Conservation (phyloP, 495 filamentous ascomycete genomes). For the Pyrenula aspistea region DNA sequence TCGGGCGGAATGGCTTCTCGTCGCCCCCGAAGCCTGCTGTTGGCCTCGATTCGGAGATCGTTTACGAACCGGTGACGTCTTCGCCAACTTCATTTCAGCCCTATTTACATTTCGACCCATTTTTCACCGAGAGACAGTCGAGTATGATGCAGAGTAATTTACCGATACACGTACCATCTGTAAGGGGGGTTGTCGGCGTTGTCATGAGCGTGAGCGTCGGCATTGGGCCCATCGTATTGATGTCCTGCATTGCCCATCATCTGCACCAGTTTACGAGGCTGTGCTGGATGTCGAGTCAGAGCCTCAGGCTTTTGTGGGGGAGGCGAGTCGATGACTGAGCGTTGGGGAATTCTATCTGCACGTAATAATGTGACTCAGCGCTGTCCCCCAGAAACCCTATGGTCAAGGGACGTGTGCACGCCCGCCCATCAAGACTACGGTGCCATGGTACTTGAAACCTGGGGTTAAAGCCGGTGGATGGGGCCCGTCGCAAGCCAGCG, state of each 20-base stretch:
- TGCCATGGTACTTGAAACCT: background rate
- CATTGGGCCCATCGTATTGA: background rate
- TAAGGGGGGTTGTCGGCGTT: background rate
- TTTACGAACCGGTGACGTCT: background rate
- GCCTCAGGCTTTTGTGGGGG: background rate
- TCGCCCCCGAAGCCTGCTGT: too few species aligned
- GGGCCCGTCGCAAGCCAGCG: too few species aligned
- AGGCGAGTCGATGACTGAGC: background rate
- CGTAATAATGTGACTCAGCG: background rate
- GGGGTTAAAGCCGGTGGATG: too few species aligned
- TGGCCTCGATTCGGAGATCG: background rate
- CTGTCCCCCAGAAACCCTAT: background rate
- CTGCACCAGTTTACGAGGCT: background rate
- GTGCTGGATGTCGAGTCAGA: background rate
- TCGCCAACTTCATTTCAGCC: background rate
- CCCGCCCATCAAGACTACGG: background rate
- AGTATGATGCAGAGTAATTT: too few species aligned
- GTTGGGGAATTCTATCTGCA: background rate
- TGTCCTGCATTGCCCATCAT: background rate
- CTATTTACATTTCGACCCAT: too few species aligned
- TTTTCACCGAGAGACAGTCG: too few species aligned
- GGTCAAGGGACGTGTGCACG: too few species aligned
- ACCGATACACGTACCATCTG: background rate
- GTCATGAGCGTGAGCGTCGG: background rate
- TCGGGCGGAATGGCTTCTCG: too few species aligned